Percentiles rank a stretch among this genome's conserved stretches.
phyloP scores from a whole-genome alignment of 78 protist genomes.

The Dictyostelium capitatum region DNA sequence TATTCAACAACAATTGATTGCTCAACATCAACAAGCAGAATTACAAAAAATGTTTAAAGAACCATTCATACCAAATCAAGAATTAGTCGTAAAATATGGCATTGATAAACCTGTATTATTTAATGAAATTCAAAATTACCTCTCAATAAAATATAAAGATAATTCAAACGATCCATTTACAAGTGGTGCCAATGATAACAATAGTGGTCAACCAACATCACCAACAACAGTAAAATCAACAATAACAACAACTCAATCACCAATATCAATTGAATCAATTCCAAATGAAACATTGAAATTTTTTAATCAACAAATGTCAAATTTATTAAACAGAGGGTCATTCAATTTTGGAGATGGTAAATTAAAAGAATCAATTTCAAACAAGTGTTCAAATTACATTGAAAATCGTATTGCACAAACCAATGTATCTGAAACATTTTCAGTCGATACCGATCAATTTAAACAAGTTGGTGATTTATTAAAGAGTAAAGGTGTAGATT shows the following conservation, averaged over 20 bases:
- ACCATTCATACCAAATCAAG: slow-evolving; percentile 20
- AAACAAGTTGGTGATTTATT: background rate
- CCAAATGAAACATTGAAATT: slow-evolving; percentile 38
- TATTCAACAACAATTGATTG: background rate
- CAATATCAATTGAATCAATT: background rate
- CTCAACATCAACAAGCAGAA: background rate
- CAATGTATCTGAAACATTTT: background rate
- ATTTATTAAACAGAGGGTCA: slow-evolving; percentile 7
- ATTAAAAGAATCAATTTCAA: background rate
- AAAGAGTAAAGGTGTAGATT: slow-evolving; percentile 29
- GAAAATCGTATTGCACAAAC: background rate
- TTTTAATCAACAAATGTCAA: slow-evolving; percentile 55
- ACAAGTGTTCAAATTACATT: background rate
- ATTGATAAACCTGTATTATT: slow-evolving; percentile 26
- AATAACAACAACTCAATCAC: background rate
- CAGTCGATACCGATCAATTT: background rate
- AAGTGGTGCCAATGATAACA: background rate
- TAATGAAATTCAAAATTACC: slow-evolving; percentile 48
- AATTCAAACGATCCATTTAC: background rate
- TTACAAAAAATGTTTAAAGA: slow-evolving; percentile 5
- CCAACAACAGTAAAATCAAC: background rate
- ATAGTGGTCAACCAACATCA: background rate
- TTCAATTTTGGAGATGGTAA: background rate
- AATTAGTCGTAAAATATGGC: slow-evolving; percentile 2
- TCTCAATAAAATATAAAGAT: background rate